These are phyloP conservation scores for Phaeoacremonium minimum DNA, from an alignment of 2,329 filamentous ascomycete genomes.

Conservation along the genomic window DNA sequence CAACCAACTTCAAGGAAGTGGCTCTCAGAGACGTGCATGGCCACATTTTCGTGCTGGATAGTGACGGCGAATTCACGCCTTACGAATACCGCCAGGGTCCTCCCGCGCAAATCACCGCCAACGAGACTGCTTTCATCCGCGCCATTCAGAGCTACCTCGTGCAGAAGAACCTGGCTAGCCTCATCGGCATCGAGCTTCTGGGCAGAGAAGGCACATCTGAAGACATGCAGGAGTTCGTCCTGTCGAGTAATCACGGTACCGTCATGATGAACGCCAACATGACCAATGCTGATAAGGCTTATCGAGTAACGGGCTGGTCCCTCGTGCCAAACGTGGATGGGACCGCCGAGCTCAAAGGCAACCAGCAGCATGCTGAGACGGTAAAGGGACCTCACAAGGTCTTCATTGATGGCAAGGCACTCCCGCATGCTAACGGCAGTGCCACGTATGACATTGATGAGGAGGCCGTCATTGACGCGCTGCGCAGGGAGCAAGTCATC, in stretches of 20 bases:
- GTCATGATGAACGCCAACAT: neutral
- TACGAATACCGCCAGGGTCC: neutral
- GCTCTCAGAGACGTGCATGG: neutral
- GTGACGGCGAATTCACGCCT: neutral
- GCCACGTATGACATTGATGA: neutral
- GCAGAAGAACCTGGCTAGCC: neutral
- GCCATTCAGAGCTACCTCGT: neutral
- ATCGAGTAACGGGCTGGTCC: conserved; percentile 1
- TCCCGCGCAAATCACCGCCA: conserved; percentile 1
- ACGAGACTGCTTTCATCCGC: conserved; percentile 1
- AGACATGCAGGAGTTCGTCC: conserved; percentile 2
- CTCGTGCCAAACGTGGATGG: neutral
- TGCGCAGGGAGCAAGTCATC: conserved; percentile 1
- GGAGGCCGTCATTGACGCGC: conserved; percentile 1
- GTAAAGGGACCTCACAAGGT: conserved; percentile 1
- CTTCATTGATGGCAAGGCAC: conserved; percentile 1
- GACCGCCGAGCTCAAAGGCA: conserved; percentile 1
- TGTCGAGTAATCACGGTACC: neutral
- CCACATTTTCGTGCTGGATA: neutral
- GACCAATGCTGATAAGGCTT: neutral
- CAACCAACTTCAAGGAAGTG: neutral
- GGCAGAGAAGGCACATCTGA: neutral
- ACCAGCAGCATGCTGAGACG: neutral
- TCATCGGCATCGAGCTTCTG: conserved; percentile 1
- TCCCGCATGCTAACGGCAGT: neutral